phyloP scores from a whole-genome alignment of 805 yeast species.

The Candida bentonensis region DNA sequence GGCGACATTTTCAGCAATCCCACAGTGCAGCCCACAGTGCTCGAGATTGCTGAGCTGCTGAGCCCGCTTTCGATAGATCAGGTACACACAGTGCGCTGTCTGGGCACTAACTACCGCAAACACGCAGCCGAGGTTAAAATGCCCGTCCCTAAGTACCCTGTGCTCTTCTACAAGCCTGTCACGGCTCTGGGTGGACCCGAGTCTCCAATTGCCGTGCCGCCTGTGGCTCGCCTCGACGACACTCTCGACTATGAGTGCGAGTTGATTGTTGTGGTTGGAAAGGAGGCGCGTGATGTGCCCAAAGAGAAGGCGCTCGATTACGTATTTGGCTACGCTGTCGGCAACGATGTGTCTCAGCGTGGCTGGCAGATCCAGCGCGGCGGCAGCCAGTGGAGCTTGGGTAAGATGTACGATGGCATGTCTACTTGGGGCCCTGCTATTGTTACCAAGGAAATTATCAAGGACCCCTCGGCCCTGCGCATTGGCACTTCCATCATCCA shows the following conservation, averaged over 20 bases:
- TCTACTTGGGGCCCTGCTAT: constrained; percentile 46
- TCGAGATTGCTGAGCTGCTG: constrained; percentile 23
- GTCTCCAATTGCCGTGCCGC: constrained; percentile 27
- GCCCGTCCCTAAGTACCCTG: constrained; percentile 34
- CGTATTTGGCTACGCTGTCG: constrained; percentile 38
- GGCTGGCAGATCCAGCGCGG: constrained; percentile 42
- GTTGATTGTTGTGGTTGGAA: constrained; percentile 39
- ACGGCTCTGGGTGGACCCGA: constrained; percentile 31
- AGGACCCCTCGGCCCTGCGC: constrained; percentile 25
- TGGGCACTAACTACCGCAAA: constrained; percentile 39
- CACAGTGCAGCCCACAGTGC: constrained; percentile 25
- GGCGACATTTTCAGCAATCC: constrained; percentile 33
- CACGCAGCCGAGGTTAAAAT: constrained; percentile 27
- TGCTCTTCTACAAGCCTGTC: constrained; percentile 36
- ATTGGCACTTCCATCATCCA: constrained; percentile 24
- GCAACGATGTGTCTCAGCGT: constrained; percentile 43
- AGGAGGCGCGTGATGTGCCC: constrained; percentile 29
- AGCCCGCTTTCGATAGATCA: constrained; percentile 28
- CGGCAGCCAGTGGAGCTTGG: constrained; percentile 38
- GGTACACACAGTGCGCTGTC: constrained; percentile 29
- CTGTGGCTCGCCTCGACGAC: constrained; percentile 19
- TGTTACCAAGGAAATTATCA: constrained; percentile 23
- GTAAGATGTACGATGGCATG: constrained; percentile 42
- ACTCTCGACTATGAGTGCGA: constrained; percentile 41
- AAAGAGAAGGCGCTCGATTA: constrained; percentile 30